These are phyloP conservation scores for Trichophyton verrucosum DNA, from an alignment of 2,329 filamentous ascomycete genomes.

Conservation along the genomic window DNA sequence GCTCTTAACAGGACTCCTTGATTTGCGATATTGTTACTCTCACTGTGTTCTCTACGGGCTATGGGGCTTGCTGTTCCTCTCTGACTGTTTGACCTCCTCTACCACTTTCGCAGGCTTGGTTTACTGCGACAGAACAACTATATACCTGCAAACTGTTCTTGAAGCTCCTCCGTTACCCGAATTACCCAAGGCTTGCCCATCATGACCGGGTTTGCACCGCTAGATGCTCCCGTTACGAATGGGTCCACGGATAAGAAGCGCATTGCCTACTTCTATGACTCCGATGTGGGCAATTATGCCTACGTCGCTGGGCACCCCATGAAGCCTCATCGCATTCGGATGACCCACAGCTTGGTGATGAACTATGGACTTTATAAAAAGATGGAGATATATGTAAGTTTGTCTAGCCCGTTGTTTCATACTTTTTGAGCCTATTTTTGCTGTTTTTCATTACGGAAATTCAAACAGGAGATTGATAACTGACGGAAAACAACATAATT, in stretches of 20 bases:
- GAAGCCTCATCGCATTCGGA: constrained; percentile 56
- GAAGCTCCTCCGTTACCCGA: background rate
- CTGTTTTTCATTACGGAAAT: background rate
- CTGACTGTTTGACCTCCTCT: background rate
- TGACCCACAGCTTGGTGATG: constrained; percentile 56
- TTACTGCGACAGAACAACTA: background rate
- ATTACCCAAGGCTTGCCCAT: constrained; percentile 9
- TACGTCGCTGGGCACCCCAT: constrained; percentile 67
- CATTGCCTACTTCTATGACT: constrained; percentile 97
- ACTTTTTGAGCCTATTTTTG: background rate
- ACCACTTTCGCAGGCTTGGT: background rate
- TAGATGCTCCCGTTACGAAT: constrained; percentile 42
- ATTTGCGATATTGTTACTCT: background rate
- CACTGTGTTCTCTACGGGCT: background rate
- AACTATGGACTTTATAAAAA: constrained; percentile 63
- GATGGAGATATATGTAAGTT: constrained; percentile 55
- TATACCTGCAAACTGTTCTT: background rate
- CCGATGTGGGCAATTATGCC: constrained; percentile 94
- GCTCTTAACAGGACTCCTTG: background rate
- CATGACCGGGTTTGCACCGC: constrained; percentile 44
- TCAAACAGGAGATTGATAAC: background rate
- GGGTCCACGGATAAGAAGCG: constrained; percentile 54
- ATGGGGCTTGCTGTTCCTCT: background rate
- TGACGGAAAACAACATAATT: background rate
- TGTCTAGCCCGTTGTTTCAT: background rate